A percentile compares a stretch with the other conserved stretches of the same genome.
phyloP scores from a whole-genome alignment of 768 basidiomycete genomes.

The Gymnopilus junonius region DNA sequence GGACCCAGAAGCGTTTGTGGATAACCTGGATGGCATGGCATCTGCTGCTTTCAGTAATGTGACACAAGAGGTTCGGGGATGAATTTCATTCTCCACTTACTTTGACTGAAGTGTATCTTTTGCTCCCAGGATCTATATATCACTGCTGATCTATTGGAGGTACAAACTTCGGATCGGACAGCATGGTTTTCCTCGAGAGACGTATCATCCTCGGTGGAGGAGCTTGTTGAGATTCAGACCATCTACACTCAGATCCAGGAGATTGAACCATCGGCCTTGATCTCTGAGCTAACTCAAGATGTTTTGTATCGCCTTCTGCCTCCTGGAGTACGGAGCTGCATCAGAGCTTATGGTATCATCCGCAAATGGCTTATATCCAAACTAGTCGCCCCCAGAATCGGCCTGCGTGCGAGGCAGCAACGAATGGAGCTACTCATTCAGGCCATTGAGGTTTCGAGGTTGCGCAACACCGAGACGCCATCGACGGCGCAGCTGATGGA shows the following conservation, averaged over 20 bases:
- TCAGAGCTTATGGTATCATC: conserved; percentile 75
- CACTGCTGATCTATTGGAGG: conserved; percentile 78
- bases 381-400: conserved; percentile 66
- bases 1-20: conserved; percentile 73
- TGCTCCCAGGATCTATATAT: conserved; percentile 69
- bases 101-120: conserved; percentile 5
- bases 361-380: conserved; percentile 81
- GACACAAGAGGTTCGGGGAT: conserved; percentile 65
- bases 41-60: conserved; percentile 76
- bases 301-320: conserved; percentile 75
- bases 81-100: background rate
- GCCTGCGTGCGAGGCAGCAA: conserved; percentile 63
- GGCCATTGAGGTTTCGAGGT: conserved; percentile 74
- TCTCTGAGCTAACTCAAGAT: conserved; percentile 73
- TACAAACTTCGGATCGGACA: conserved; percentile 77
- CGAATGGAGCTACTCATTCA: conserved; percentile 76
- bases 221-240: conserved; percentile 77
- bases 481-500: conserved; percentile 46
- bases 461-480: conserved; percentile 54
- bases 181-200: conserved; percentile 79
- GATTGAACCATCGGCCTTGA: conserved; percentile 71
- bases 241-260: conserved; percentile 77
- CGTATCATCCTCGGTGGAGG: conserved; percentile 47
- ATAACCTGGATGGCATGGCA: conserved; percentile 78
- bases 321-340: conserved; percentile 74